phyloP scores from a whole-genome alignment of 305 asterid genomes.

The Fraxinus floribunda region DNA sequence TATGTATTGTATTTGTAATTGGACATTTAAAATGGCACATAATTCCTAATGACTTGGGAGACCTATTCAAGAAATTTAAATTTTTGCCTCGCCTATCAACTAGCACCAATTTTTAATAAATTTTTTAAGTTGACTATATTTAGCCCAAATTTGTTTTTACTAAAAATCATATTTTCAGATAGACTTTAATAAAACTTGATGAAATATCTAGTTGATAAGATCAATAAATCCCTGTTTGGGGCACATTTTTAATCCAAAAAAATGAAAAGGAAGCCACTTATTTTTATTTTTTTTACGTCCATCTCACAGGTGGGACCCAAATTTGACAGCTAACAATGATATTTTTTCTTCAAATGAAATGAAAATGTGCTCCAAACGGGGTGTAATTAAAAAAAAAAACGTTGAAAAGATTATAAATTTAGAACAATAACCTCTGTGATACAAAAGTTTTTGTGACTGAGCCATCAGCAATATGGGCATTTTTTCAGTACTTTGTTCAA shows the following conservation, averaged over 20 bases:
- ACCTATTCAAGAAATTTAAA: conserved; percentile 25
- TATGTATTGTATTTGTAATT: neutral
- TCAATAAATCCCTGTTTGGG: too few relatives aligned
- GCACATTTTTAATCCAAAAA: conserved; percentile 18
- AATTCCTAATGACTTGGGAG: conserved; percentile 5
- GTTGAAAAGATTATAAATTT: neutral
- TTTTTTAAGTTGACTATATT: conserved; percentile 26
- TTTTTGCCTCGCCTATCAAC: conserved; percentile 1
- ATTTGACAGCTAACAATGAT: too few relatives aligned
- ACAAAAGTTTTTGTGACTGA: neutral
- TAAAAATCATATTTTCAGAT: too few relatives aligned
- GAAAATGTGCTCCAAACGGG: too few relatives aligned
- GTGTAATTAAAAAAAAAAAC: too few relatives aligned
- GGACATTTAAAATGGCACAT: neutral
- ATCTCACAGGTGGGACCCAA: too few relatives aligned
- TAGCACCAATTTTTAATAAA: neutral
- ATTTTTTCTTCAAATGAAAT: too few relatives aligned
- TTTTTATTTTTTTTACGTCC: too few relatives aligned
- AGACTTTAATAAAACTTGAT: conserved; percentile 9
- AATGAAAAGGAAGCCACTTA: neutral
- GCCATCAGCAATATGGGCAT: neutral
- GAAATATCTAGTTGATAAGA: neutral
- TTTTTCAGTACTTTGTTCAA: neutral
- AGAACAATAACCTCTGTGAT: neutral
- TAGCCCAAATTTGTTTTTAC: too few relatives aligned